phyloP scores from a whole-genome alignment of 164 flowering plant species.

The Protea cynaroides region DNA sequence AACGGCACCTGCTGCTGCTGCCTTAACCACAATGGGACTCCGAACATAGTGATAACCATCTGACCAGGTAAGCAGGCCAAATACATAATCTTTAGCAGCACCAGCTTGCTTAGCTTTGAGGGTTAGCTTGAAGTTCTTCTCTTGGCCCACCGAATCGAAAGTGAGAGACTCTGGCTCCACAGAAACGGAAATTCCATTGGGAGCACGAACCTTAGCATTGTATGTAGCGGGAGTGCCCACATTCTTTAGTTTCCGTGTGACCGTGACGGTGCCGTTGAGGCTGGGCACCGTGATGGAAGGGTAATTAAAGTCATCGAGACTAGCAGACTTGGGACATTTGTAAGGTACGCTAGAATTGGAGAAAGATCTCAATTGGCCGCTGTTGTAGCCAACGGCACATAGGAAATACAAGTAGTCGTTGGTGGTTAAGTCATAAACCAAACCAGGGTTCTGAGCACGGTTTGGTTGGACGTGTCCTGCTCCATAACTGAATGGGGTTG shows the following conservation, averaged over 20 bases:
- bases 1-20: conserved; percentile 22
- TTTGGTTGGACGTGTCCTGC: conserved; percentile 58
- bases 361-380: too few species aligned
- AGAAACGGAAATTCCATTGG: conserved; percentile 29
- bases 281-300: conserved; percentile 68
- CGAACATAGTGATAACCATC: conserved; percentile 62
- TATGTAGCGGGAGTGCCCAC: conserved; percentile 64
- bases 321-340: conserved; percentile 14
- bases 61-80: conserved; percentile 61
- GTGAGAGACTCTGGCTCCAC: conserved; percentile 42
- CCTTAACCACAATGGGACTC: conserved; percentile 57
- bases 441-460: conserved; percentile 55
- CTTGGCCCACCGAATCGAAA: conserved; percentile 48
- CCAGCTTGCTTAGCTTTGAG: conserved; percentile 13
- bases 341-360: background rate
- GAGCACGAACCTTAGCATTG: conserved; percentile 21
- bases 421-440: conserved; percentile 51
- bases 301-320: conserved; percentile 29
- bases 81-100: conserved; percentile 29
- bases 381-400: conserved; percentile 37
- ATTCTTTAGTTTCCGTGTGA: conserved; percentile 55
- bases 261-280: conserved; percentile 30
- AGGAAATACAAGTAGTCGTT: conserved; percentile 51
- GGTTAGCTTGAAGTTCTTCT: conserved; percentile 40
- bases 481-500: conserved; percentile 45